Conservation (phyloP, 2,329 filamentous ascomycete species). For the Penicillium thymicola region DNA sequence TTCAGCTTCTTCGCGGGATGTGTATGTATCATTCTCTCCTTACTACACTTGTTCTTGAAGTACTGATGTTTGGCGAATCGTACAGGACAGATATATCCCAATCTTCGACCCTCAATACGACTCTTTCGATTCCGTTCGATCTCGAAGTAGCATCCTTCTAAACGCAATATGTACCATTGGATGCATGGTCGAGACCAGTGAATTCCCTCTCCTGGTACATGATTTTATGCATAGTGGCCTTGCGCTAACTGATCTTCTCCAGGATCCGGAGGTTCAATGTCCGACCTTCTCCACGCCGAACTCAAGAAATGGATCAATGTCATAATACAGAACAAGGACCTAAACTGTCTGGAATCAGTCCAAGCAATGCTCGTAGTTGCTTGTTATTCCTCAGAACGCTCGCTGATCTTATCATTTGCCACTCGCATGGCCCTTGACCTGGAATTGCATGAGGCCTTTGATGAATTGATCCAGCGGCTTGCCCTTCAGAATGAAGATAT, state of each 20-base stretch:
- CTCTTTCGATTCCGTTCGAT: conserved; percentile 45
- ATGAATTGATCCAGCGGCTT: conserved; percentile 35
- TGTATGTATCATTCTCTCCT: conserved; percentile 17
- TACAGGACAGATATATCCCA: conserved; percentile 48
- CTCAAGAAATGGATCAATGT: conserved; percentile 47
- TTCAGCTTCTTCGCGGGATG: conserved; percentile 39
- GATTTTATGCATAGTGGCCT: not conserved
- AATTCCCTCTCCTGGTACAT: not conserved
- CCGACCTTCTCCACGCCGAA: conserved; percentile 46
- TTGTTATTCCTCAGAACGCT: conserved; percentile 53
- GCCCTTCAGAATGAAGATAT: conserved; percentile 26
- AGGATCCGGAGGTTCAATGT: conserved; percentile 32
- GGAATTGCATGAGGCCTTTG: conserved; percentile 45
- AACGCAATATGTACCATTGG: conserved; percentile 53
- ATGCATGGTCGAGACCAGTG: conserved; percentile 43
- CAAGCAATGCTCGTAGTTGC: conserved; percentile 53
- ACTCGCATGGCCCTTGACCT: conserved; percentile 52
- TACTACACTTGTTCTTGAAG: not conserved
- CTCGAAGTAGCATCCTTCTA: conserved; percentile 50
- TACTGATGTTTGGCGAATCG: not conserved
- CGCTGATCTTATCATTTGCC: conserved; percentile 50
- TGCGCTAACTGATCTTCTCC: not conserved
- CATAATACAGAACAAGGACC: conserved; percentile 41
- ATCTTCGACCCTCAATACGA: conserved; percentile 49
- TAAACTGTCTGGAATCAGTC: conserved; percentile 48